Evolutionary conservation across 176 grass and related monocot species (phyloP).

Genomic region (Otatea glauca): DNA sequence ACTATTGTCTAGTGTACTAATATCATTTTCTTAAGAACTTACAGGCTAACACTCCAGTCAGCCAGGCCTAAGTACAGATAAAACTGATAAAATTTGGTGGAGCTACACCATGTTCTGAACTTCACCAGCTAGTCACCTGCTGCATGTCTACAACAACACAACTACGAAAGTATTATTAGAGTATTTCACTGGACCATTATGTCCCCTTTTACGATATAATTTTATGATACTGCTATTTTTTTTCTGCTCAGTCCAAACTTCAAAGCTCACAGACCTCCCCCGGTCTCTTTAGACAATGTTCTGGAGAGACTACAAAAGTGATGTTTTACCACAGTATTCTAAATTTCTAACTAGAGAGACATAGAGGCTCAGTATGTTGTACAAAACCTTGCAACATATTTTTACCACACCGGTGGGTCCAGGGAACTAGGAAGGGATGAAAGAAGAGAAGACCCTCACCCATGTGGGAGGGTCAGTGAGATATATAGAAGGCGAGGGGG

Average conservation of each 20-base stretch:
- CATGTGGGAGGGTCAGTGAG: slow-evolving; percentile 44
- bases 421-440: neutral
- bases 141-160: neutral
- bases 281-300: slow-evolving; percentile 52
- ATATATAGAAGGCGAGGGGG: slow-evolving; percentile 34
- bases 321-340: slow-evolving; percentile 41
- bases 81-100: neutral
- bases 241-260: slow-evolving; percentile 42
- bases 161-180: neutral
- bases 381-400: slow-evolving; percentile 22
- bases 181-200: neutral
- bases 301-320: slow-evolving; percentile 56
- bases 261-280: slow-evolving; percentile 22
- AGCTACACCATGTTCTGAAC: neutral
- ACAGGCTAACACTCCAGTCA: neutral
- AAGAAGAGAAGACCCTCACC: slow-evolving; percentile 13
- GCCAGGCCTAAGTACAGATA: neutral
- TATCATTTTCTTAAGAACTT: neutral
- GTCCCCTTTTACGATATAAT: slow-evolving; percentile 1
- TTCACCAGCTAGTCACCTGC: neutral
- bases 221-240: slow-evolving; percentile 11
- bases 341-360: neutral
- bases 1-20: neutral
- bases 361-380: slow-evolving; percentile 3
- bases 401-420: neutral